These are phyloP conservation scores for Yamadazyma buinensis DNA, from an alignment of 1,139 yeast genomes.

Conservation along the genomic window DNA sequence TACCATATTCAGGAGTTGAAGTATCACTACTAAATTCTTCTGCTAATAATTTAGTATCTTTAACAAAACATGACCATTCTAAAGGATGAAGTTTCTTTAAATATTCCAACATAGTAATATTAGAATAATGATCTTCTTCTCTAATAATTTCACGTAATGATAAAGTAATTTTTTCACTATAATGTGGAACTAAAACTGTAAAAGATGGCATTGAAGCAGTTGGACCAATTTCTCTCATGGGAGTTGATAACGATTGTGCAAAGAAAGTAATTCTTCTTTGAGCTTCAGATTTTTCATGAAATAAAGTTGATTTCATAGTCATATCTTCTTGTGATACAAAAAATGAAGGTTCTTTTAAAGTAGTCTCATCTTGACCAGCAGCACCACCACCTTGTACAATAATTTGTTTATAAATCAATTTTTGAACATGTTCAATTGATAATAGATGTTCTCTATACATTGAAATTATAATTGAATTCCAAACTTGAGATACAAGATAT, in stretches of 20 bases:
- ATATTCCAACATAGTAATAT: constrained; percentile 49
- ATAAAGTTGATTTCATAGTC: constrained; percentile 29
- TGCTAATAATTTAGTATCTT: constrained; percentile 46
- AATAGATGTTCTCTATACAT: constrained; percentile 56
- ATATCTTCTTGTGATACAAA: constrained; percentile 52
- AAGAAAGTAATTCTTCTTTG: constrained; percentile 50
- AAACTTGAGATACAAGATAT: constrained; percentile 41
- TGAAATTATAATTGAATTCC: constrained; percentile 53
- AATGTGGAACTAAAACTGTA: constrained; percentile 51
- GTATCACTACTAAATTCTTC: constrained; percentile 39
- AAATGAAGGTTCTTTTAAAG: constrained; percentile 43
- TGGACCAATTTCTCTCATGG: constrained; percentile 46
- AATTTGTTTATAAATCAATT: constrained; percentile 40
- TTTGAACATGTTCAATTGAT: constrained; percentile 42
- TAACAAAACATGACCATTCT: constrained; percentile 51
- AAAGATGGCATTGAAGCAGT: constrained; percentile 46
- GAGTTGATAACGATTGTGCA: constrained; percentile 52
- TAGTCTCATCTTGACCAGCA: constrained; percentile 17
- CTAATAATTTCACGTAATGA: constrained; percentile 45
- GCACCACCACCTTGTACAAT: constrained; percentile 21
- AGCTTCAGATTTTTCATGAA: constrained; percentile 42
- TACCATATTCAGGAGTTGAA: constrained; percentile 19
- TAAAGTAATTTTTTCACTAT: constrained; percentile 45
- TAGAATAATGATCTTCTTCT: constrained; percentile 46
- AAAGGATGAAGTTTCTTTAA: constrained; percentile 47